A percentile compares a stretch with the other conserved stretches of the same genome.
Evolutionary conservation across 2,329 filamentous ascomycete genomes (phyloP).

Genomic region (Ceratocystis harringtonii): DNA sequence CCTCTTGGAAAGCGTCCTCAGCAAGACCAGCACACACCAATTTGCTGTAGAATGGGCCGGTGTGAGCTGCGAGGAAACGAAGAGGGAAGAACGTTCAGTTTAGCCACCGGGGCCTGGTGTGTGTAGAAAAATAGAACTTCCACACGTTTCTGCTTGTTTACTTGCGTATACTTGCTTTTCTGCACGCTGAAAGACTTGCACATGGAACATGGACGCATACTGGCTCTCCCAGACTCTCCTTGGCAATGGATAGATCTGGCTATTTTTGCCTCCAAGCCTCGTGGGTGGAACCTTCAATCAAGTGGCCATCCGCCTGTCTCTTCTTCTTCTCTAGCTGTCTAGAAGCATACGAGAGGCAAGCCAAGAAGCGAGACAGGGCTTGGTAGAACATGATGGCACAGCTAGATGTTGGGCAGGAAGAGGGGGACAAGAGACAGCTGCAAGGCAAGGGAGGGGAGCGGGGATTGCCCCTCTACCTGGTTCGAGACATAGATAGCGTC

Average conservation of each 20-base stretch:
- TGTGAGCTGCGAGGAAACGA: no score
- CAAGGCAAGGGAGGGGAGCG: background rate
- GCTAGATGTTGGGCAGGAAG: background rate
- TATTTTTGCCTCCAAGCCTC: background rate
- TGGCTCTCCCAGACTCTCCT: background rate
- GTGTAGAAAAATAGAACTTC: background rate
- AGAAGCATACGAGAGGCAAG: background rate
- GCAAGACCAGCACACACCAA: background rate
- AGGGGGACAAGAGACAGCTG: background rate
- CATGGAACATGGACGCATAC: background rate
- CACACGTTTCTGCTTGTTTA: background rate
- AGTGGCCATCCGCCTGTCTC: background rate
- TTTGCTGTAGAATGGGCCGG: no score
- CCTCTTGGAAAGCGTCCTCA: background rate
- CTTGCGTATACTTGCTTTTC: background rate
- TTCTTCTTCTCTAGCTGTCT: background rate
- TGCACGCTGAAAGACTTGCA: background rate
- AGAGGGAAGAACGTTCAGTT: background rate
- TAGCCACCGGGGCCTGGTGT: background rate
- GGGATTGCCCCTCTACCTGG: no score
- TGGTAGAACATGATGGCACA: background rate
- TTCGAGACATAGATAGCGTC: no score
- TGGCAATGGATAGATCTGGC: background rate
- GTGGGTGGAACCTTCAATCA: background rate
- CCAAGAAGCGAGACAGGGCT: background rate